Conservation (phyloP, 352 stramenopile species). For the Pelagophyceae sp. region DNA sequence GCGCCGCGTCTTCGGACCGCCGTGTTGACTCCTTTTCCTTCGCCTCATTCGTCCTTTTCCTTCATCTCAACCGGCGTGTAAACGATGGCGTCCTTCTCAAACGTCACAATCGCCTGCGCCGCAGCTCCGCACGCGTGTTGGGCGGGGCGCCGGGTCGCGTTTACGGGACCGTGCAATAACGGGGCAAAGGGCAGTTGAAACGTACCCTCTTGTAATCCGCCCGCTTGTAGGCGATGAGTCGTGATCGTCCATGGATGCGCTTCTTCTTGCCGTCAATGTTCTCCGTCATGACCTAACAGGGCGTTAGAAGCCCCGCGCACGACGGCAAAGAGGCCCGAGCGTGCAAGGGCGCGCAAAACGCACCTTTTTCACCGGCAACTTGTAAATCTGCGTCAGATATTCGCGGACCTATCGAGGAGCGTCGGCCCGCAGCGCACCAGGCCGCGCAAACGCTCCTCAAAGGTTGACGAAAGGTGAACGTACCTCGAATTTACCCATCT, state of each 20-base stretch:
- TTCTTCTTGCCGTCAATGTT: background rate
- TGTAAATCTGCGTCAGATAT: background rate
- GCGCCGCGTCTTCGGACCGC: too few species aligned
- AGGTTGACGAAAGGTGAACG: background rate
- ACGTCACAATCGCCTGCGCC: background rate
- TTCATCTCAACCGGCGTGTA: background rate
- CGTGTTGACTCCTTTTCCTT: too few species aligned
- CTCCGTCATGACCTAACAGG: background rate
- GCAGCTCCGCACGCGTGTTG: background rate
- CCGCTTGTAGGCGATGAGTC: background rate
- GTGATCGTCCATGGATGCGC: background rate
- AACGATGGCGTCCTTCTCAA: background rate
- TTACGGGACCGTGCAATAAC: background rate
- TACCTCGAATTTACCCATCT: slow-evolving; percentile 11
- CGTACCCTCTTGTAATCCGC: background rate
- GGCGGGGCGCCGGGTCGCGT: background rate
- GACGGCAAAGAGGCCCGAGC: background rate
- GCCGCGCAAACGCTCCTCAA: background rate
- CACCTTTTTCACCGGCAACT: background rate
- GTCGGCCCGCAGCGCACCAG: too few species aligned
- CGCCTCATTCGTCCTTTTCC: too few species aligned
- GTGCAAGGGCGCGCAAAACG: background rate
- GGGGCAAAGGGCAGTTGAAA: background rate
- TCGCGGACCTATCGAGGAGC: background rate
- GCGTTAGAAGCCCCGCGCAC: too few species aligned